Evolutionary conservation across 805 yeast genomes (phyloP).

Genomic region (Yarrowia bubula): DNA sequence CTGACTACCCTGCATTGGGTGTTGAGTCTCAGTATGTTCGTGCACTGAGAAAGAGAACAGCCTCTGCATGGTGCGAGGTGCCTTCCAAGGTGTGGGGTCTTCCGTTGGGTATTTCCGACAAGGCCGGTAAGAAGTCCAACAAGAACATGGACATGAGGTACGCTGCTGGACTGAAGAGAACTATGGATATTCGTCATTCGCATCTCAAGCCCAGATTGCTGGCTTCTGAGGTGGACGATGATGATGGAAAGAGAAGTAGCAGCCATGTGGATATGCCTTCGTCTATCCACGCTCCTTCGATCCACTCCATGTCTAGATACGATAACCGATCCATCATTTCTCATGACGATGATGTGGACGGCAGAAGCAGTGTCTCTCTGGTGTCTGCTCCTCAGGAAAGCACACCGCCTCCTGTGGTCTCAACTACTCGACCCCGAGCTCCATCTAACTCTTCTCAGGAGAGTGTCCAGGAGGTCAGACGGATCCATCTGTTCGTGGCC

Average conservation of each 20-base stretch:
- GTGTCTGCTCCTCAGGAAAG: constrained; percentile 19
- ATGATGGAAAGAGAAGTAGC: constrained; percentile 14
- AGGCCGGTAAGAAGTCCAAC: constrained; percentile 26
- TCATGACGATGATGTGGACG: constrained; percentile 11
- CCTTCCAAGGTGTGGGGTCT: constrained; percentile 36
- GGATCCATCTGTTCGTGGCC: constrained; percentile 42
- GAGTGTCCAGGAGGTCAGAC: constrained; percentile 39
- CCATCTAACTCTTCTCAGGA: constrained; percentile 32
- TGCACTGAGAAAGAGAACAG: constrained; percentile 34
- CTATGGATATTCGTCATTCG: constrained; percentile 42
- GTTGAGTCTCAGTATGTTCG: constrained; percentile 35
- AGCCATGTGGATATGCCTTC: constrained; percentile 6
- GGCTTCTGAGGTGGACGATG: constrained; percentile 42
- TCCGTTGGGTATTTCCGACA: constrained; percentile 35
- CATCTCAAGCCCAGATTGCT: constrained; percentile 57
- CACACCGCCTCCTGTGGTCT: not conserved
- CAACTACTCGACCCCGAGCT: constrained; percentile 31
- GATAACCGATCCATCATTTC: constrained; percentile 5
- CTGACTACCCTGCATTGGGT: constrained; percentile 14
- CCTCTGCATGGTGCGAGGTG: constrained; percentile 37
- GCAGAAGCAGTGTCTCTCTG: not conserved
- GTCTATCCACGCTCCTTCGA: constrained; percentile 2
- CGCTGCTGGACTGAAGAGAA: constrained; percentile 32
- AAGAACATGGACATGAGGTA: constrained; percentile 33
- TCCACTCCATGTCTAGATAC: constrained; percentile 17